Evolutionary conservation across 139 green algal species (phyloP).

Genomic region (Chlamydomonas schloesseri): DNA sequence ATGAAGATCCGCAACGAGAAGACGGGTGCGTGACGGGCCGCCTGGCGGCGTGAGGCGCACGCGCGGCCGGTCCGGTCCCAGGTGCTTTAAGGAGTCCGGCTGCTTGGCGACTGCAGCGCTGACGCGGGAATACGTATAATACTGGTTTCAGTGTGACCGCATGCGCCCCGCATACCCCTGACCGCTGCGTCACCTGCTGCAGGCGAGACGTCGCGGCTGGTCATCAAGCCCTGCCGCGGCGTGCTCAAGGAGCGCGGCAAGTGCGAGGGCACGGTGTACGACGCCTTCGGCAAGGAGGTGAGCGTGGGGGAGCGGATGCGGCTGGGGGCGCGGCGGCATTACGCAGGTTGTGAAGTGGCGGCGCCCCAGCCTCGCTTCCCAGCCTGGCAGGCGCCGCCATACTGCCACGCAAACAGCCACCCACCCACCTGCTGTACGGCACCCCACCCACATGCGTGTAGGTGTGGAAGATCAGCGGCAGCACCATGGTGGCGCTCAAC

Average conservation of each 20-base stretch:
- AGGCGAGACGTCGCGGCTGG: conserved; percentile 47
- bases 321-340: background rate
- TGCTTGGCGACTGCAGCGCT: too few relatives aligned
- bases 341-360: background rate
- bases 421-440: too few relatives aligned
- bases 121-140: too few relatives aligned
- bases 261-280: conserved; percentile 51
- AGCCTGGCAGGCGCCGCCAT: too few relatives aligned
- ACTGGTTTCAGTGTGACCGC: too few relatives aligned
- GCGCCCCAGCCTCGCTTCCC: too few relatives aligned
- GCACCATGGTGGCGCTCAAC: conserved; percentile 29
- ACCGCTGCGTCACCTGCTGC: too few relatives aligned
- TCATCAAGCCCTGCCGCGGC: conserved; percentile 60
- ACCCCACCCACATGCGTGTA: too few relatives aligned
- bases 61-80: too few relatives aligned
- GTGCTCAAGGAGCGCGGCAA: conserved; percentile 51
- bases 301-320: background rate
- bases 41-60: background rate
- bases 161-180: too few relatives aligned
- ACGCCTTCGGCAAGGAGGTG: conserved; percentile 48
- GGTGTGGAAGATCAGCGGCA: conserved; percentile 53
- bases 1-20: conserved; percentile 78
- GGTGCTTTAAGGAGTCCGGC: too few relatives aligned
- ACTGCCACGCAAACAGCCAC: too few relatives aligned
- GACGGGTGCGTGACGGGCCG: conserved; percentile 50